These are phyloP conservation scores for Boletus pseudopeckii DNA, from an alignment of 768 basidiomycete species.

Conservation along the genomic window DNA sequence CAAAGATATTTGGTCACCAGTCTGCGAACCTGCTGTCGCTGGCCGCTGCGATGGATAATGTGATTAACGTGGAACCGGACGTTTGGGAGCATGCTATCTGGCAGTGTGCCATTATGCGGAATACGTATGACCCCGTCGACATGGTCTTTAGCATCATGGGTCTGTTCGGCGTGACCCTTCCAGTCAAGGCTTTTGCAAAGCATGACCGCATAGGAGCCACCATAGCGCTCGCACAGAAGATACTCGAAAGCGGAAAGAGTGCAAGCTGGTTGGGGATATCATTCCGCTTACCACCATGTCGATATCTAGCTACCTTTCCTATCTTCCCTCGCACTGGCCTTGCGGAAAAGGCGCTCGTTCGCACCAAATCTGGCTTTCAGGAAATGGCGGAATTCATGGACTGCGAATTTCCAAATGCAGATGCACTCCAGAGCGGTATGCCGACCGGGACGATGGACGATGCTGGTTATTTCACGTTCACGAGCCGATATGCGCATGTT, in stretches of 20 bases:
- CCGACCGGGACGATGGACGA: constrained; percentile 1
- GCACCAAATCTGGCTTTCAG: background rate
- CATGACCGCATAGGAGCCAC: background rate
- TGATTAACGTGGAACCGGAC: background rate
- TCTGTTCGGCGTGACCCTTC: background rate
- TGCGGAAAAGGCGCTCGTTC: constrained; percentile 1
- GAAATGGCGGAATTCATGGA: constrained; percentile 1
- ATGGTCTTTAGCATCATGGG: constrained; percentile 3
- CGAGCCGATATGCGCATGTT: background rate
- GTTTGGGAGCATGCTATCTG: constrained; percentile 1
- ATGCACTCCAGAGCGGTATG: background rate
- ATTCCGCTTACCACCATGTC: background rate
- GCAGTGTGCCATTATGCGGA: constrained; percentile 1
- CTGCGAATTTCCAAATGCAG: background rate
- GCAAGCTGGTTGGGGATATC: constrained; percentile 1
- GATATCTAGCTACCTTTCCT: constrained; percentile 1
- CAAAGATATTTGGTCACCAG: background rate
- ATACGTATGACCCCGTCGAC: background rate
- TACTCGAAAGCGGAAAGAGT: background rate
- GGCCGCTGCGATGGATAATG: background rate
- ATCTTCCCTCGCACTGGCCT: background rate
- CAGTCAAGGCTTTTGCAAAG: background rate
- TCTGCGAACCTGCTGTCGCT: background rate
- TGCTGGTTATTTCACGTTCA: background rate
- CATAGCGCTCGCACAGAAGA: background rate